phyloP scores from a whole-genome alignment of 371 early-diverging fungal species.

The Apophysomyces ossiformis region DNA sequence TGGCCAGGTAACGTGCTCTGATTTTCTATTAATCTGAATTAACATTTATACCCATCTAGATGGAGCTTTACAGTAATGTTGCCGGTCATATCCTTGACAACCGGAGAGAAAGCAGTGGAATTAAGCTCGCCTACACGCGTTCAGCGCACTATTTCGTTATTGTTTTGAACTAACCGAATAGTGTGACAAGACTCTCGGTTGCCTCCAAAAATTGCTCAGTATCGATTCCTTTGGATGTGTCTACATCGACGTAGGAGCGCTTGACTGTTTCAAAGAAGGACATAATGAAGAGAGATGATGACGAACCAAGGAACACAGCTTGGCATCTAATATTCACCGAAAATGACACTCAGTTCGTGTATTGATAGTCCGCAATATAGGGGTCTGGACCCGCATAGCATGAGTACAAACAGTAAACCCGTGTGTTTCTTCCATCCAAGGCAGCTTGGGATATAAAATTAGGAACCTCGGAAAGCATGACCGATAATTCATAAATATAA shows the following conservation, averaged over 20 bases:
- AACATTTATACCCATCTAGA: background rate
- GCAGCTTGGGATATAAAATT: too few species aligned
- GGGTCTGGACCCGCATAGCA: too few species aligned
- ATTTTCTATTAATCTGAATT: conserved; percentile 70
- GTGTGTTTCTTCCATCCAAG: too few species aligned
- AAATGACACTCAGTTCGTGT: background rate
- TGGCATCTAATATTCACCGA: background rate
- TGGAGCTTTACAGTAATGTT: conserved; percentile 74
- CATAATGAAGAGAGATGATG: conserved; percentile 38
- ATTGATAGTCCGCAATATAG: background rate
- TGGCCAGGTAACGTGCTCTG: conserved; percentile 63
- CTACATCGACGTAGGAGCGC: conserved; percentile 73
- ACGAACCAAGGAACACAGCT: background rate
- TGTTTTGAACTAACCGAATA: conserved; percentile 76
- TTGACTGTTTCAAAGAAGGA: conserved; percentile 74
- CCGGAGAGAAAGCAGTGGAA: conserved; percentile 77
- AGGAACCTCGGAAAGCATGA: too few species aligned
- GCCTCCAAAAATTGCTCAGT: conserved; percentile 87
- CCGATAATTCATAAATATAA: too few species aligned
- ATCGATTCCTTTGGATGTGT: conserved; percentile 72
- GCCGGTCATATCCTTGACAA: conserved; percentile 89
- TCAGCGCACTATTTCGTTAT: background rate
- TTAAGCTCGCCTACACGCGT: conserved; percentile 64
- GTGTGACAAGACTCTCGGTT: conserved; percentile 77
- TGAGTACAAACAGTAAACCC: too few species aligned